These are phyloP conservation scores for Aspergillus eucalypticola DNA, from an alignment of 2,329 filamentous ascomycete species.

Conservation along the genomic window DNA sequence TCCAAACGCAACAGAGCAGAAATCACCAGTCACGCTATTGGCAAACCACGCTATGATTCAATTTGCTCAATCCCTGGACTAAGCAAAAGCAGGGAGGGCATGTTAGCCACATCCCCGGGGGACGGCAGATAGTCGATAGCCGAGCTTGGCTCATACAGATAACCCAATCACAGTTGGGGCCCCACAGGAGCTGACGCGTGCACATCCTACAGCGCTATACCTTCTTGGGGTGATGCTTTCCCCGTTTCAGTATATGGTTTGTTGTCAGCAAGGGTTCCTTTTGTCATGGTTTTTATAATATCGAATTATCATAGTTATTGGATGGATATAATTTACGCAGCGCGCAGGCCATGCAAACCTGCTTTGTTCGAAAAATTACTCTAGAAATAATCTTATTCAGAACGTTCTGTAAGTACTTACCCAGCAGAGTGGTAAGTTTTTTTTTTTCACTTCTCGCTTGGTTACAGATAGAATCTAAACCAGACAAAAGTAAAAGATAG, in stretches of 20 bases:
- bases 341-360: background rate
- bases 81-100: constrained; percentile 6
- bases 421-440: background rate
- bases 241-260: constrained; percentile 14
- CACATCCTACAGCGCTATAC: constrained; percentile 24
- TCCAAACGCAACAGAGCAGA: background rate
- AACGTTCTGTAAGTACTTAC: too few relatives aligned
- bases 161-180: constrained; percentile 26
- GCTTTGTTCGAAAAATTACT: too few relatives aligned
- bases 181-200: constrained; percentile 39
- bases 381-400: too few relatives aligned
- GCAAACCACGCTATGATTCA: constrained; percentile 3
- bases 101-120: constrained; percentile 18
- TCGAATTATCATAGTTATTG: too few relatives aligned
- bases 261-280: constrained; percentile 10
- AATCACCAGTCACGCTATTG: background rate
- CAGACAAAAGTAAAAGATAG: background rate
- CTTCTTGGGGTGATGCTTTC: constrained; percentile 15
- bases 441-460: background rate
- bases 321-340: background rate
- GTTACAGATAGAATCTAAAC: background rate
- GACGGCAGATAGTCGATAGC: constrained; percentile 45
- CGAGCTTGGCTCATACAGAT: constrained; percentile 37
- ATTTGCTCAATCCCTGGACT: constrained; percentile 10
- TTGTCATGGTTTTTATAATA: background rate